Evolutionary conservation across 495 filamentous ascomycete genomes (phyloP), one percentile per base, ranked within the genome.

Genomic region (Trichodelitschia bisporula): DNA sequence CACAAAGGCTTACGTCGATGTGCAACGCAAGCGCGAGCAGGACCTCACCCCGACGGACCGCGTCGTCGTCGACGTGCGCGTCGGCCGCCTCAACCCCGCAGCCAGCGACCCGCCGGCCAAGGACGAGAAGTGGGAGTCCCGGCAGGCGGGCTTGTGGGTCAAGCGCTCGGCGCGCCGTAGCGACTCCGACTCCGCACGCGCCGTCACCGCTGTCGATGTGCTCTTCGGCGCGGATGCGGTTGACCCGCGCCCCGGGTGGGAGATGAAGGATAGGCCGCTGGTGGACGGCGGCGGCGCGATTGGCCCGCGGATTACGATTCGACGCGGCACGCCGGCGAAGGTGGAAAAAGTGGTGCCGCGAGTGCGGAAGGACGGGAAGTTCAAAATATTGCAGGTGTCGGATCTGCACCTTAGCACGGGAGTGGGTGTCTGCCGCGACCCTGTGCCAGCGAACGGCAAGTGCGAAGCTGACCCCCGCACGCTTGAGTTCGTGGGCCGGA

Each of bases 321-420:
- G 80, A 18, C 62, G 76, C 36, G 86, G 86, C 3, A 13, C 6
- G 6, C 57, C 59, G 18, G 63, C 62, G 4, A 59, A 64, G 34
- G 40, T 49, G 10, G 57, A 65, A 37, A 77, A 68, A 41, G 73
- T 78, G 0, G 50, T 58, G n/a, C 76, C 72, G 10, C 61, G 69
- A 30, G 72, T 97, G 33, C 61, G 64, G 29, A 77, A 84, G 17
- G 75, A 89, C 47, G 83, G 82, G n/a, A 75, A 71, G 37, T 93
- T 95, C 53, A 95, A 93, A 54, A 89, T 97, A 35, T 70, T 97
- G 64, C 86, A 97, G 47, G 47, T 86, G 30, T 71, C 83, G 27
- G 86, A 97, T 57, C 43, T 92, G 32, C 86, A 97, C 51, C 48
- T 97, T 36, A 78, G 75, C 36, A 97, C 86, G 2, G 86, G 89